phyloP scores from a whole-genome alignment of 352 stramenopile species.

The Globisporangium spinosum region DNA sequence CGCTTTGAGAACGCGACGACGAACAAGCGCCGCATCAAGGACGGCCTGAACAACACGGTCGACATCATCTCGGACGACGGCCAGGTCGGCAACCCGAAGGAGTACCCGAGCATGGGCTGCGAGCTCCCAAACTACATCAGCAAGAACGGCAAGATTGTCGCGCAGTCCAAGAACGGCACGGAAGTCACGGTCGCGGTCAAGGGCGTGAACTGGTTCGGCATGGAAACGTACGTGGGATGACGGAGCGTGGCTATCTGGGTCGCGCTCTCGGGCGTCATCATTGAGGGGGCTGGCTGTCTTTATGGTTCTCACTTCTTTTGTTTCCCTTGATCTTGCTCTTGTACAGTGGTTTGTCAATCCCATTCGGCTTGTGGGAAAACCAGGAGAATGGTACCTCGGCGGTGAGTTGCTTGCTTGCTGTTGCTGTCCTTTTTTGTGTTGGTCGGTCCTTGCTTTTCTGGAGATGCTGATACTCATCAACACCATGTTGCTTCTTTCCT shows the following conservation, averaged over 20 bases:
- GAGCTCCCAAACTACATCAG: constrained; percentile 28
- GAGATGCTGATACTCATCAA: background rate
- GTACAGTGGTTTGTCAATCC: constrained; percentile 35
- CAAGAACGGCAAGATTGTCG: constrained; percentile 25
- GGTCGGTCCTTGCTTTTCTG: background rate
- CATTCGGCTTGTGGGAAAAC: constrained; percentile 74
- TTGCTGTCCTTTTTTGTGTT: background rate
- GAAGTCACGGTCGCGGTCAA: constrained; percentile 55
- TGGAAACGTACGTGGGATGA: constrained; percentile 44
- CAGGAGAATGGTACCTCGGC: constrained; percentile 55
- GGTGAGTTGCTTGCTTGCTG: constrained; percentile 17
- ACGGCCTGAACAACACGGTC: constrained; percentile 23
- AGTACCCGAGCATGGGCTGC: constrained; percentile 31
- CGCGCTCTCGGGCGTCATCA: background rate
- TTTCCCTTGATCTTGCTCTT: background rate
- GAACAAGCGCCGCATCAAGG: constrained; percentile 28
- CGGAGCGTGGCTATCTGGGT: background rate
- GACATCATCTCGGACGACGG: constrained; percentile 42
- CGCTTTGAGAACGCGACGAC: constrained; percentile 16
- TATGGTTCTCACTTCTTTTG: background rate
- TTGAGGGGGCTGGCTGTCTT: background rate
- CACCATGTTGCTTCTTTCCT: background rate
- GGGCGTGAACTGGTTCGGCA: constrained; percentile 74
- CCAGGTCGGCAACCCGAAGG: constrained; percentile 51
- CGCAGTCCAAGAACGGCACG: constrained; percentile 37